Evolutionary conservation across 1,139 yeast genomes (phyloP).

Genomic region (Citeromyces hawaiiensis): DNA sequence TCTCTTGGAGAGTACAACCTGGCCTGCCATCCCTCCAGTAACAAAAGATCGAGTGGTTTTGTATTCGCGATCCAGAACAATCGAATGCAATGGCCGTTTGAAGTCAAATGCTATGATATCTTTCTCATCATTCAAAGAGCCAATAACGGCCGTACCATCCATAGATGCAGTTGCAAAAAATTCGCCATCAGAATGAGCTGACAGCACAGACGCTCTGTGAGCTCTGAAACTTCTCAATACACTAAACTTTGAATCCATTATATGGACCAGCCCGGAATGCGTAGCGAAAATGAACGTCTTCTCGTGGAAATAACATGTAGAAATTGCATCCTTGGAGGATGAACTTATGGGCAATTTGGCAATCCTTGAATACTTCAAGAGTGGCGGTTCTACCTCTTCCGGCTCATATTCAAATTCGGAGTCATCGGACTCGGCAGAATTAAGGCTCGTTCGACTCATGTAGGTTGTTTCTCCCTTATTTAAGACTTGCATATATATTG

Average conservation of each 20-base stretch:
- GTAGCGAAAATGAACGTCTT: conserved; percentile 68
- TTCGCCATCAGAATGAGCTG: conserved; percentile 58
- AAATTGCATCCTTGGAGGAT: conserved; percentile 64
- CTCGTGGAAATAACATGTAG: conserved; percentile 50
- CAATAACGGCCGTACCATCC: conserved; percentile 86
- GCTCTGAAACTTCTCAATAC: conserved; percentile 64
- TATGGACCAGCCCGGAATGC: conserved; percentile 72
- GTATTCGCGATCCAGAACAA: conserved; percentile 66
- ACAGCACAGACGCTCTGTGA: conserved; percentile 73
- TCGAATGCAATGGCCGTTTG: conserved; percentile 80
- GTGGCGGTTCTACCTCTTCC: conserved; percentile 58
- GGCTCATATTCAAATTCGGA: conserved; percentile 20
- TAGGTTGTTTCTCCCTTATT: not conserved
- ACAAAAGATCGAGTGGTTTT: conserved; percentile 47
- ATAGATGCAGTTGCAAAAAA: conserved; percentile 80
- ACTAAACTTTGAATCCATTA: conserved; percentile 44
- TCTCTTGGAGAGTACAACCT: conserved; percentile 57
- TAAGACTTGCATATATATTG: conserved; percentile 7
- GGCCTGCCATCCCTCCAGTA: conserved; percentile 88
- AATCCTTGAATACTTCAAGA: conserved; percentile 58
- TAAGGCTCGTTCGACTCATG: not conserved
- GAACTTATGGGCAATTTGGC: conserved; percentile 51
- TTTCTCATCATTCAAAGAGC: conserved; percentile 46
- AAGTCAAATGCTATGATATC: conserved; percentile 72
- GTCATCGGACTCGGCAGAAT: conserved; percentile 6